These are phyloP conservation scores for Asterochloris sp. DNA, from an alignment of 139 green algal species.

Conservation along the genomic window DNA sequence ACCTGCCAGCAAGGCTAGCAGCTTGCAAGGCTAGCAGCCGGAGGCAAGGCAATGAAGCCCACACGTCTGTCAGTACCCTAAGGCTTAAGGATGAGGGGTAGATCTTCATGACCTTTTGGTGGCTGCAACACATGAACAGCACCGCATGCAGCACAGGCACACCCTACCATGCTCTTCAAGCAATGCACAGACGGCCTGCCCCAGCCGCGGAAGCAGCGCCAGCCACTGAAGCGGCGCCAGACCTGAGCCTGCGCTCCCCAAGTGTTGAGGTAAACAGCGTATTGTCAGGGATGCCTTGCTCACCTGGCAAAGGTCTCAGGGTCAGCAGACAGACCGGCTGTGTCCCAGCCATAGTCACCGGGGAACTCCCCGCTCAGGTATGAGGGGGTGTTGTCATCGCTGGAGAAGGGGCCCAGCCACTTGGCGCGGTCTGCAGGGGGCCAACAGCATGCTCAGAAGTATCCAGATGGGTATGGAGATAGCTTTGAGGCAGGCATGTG, in stretches of 20 bases:
- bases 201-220: neutral
- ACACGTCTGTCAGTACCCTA: too few relatives aligned
- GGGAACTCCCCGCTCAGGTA: slow-evolving; percentile 92
- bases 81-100: too few relatives aligned
- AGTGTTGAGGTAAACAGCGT: too few relatives aligned
- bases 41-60: too few relatives aligned
- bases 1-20: too few relatives aligned
- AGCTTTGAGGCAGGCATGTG: neutral
- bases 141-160: too few relatives aligned
- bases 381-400: slow-evolving; percentile 49
- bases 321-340: slow-evolving; percentile 90
- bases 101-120: too few relatives aligned
- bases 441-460: neutral
- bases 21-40: too few relatives aligned
- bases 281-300: too few relatives aligned
- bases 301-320: slow-evolving; percentile 73
- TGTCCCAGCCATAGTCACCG: slow-evolving; percentile 95
- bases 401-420: slow-evolving; percentile 75
- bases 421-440: slow-evolving; percentile 49
- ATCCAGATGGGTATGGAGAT: neutral
- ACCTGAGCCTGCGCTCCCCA: neutral
- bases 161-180: neutral
- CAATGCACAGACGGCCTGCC: neutral
- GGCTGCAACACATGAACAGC: too few relatives aligned
- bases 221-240: neutral